Percentiles rank a stretch among this genome's conserved stretches.
Conservation (phyloP, 192 early-diverging fungal genomes). For the Neocallimastix lanati region DNA sequence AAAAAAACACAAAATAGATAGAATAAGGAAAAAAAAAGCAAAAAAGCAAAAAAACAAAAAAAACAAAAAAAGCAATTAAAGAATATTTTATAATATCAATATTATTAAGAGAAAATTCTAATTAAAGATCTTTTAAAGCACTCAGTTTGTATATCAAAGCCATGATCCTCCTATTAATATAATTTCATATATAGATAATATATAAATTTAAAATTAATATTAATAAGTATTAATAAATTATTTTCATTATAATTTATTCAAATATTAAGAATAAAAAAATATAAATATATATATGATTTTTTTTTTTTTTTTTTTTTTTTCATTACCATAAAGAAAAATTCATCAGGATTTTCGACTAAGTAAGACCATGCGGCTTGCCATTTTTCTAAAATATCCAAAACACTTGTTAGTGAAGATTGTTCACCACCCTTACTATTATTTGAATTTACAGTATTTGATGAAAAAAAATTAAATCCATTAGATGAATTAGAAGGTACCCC, state of each 20-base stretch:
- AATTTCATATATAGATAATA: no score
- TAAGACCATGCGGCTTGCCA: background rate
- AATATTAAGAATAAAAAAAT: no score
- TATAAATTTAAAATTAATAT: no score
- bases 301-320: no score
- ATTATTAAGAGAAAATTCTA: background rate
- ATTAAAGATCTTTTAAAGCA: background rate
- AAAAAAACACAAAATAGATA: no score
- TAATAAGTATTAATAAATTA: no score
- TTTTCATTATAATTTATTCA: no score
- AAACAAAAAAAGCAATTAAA: no score
- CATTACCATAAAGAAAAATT: background rate
- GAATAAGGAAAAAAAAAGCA: no score
- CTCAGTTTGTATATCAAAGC: background rate
- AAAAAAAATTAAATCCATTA: background rate
- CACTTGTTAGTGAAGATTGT: background rate
- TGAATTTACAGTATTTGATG: background rate
- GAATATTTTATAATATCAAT: no score
- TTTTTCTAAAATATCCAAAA: background rate
- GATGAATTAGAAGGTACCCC: background rate
- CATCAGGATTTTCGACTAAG: background rate
- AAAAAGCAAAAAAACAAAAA: no score
- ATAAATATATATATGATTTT: background rate
- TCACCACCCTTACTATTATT: background rate
- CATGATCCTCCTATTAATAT: background rate